A percentile compares a stretch with the other conserved stretches of the same genome.
Evolutionary conservation across 352 stramenopile species (phyloP).

Genomic region (Pythium chondricola): DNA sequence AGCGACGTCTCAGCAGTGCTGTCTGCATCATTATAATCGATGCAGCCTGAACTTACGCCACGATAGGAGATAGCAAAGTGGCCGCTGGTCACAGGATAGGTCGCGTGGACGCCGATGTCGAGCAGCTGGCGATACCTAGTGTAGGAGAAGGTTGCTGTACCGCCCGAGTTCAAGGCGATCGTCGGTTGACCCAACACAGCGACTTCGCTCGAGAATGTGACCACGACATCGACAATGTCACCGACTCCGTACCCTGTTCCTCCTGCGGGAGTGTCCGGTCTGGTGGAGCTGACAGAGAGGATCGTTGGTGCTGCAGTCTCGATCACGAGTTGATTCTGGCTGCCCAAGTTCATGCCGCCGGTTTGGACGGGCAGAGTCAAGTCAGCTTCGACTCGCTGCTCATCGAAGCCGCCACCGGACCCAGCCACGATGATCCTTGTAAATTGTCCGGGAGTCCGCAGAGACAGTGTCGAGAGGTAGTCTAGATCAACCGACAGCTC

Average conservation of each 20-base stretch:
- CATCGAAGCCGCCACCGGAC: slow-evolving; percentile 13
- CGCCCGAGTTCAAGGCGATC: slow-evolving; percentile 42
- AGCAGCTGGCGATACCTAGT: slow-evolving; percentile 53
- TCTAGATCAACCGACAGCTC: slow-evolving; percentile 41
- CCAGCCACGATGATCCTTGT: slow-evolving; percentile 1
- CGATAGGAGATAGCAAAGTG: slow-evolving; percentile 58
- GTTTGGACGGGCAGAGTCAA: slow-evolving; percentile 28
- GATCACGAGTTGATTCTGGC: slow-evolving; percentile 27
- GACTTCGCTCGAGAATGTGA: slow-evolving; percentile 59
- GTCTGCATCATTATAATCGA: slow-evolving; percentile 41
- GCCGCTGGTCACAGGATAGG: slow-evolving; percentile 40
- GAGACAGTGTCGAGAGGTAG: slow-evolving; percentile 36
- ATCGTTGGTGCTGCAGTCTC: slow-evolving; percentile 34
- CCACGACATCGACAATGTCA: slow-evolving; percentile 60
- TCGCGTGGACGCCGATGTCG: slow-evolving; percentile 55
- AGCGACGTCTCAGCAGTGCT: slow-evolving; percentile 39
- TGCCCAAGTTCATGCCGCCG: slow-evolving; percentile 25
- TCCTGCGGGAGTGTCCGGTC: slow-evolving; percentile 21
- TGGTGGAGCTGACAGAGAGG: slow-evolving; percentile 36
- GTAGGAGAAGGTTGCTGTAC: slow-evolving; percentile 41
- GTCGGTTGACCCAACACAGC: slow-evolving; percentile 33
- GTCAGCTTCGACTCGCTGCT: slow-evolving; percentile 23
- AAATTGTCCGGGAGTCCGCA: slow-evolving; percentile 24
- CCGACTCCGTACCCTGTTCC: slow-evolving; percentile 49
- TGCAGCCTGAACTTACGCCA: slow-evolving; percentile 29